Evolutionary conservation across 148 eudicot genomes (phyloP).

Genomic region (Heliamphora exappendiculata): DNA sequence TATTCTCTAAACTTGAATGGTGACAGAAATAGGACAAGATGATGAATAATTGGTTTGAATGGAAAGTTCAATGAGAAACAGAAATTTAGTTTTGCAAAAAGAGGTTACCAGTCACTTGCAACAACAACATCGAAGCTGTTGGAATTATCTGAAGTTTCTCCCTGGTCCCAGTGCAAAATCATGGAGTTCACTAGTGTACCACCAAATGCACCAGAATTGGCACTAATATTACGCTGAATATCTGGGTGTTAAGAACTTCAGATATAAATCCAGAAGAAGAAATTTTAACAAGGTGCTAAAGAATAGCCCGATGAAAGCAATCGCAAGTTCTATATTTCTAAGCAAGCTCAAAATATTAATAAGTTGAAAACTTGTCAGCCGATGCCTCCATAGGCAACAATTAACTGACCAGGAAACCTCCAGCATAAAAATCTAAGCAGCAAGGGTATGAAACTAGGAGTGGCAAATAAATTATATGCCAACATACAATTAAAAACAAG

Average conservation of each 20-base stretch:
- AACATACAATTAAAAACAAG: too few species aligned
- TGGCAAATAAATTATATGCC: not conserved
- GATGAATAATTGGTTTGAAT: too few species aligned
- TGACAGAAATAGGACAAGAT: not conserved
- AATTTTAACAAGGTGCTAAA: not conserved
- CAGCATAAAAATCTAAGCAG: too few species aligned
- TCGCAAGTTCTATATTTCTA: not conserved
- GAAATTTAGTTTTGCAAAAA: not conserved
- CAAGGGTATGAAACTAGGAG: too few species aligned
- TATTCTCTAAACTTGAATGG: not conserved
- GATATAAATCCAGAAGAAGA: not conserved
- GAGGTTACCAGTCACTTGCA: slow-evolving; percentile 86
- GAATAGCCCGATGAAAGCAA: not conserved
- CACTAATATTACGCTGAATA: slow-evolving; percentile 58
- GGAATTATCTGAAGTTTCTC: slow-evolving; percentile 29
- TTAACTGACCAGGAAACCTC: not conserved
- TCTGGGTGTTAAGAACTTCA: slow-evolving; percentile 57
- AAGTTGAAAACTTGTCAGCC: too few species aligned
- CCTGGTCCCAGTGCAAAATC: slow-evolving; percentile 77
- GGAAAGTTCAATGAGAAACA: slow-evolving; percentile 4
- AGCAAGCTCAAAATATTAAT: too few species aligned
- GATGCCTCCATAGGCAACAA: not conserved
- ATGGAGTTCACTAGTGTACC: slow-evolving; percentile 45
- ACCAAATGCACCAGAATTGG: slow-evolving; percentile 57
- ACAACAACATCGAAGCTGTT: slow-evolving; percentile 59